Evolutionary conservation across 306 rosid species (phyloP).

Genomic region (Quercus variabilis): DNA sequence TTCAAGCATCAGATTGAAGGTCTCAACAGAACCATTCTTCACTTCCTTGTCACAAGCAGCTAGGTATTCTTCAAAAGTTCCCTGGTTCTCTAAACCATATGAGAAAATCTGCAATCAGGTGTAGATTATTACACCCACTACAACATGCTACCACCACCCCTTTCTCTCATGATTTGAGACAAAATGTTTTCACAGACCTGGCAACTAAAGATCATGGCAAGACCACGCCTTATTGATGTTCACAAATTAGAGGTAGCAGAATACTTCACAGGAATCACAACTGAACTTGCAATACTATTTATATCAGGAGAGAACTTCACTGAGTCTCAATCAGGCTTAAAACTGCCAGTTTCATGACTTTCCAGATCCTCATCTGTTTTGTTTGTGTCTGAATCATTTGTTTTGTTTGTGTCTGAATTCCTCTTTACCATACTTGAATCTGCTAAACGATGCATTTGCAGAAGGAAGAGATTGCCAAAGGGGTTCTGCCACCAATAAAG

Average conservation of each 20-base stretch:
- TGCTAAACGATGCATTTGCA: neutral
- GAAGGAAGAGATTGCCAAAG: slow-evolving; percentile 35
- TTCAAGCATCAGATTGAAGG: slow-evolving; percentile 66
- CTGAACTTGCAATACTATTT: slow-evolving; percentile 15
- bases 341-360: slow-evolving; percentile 21
- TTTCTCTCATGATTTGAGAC: slow-evolving; percentile 75
- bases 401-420: neutral
- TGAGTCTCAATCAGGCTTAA: slow-evolving; percentile 12
- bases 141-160: slow-evolving; percentile 89
- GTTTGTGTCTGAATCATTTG: slow-evolving; percentile 32
- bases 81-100: slow-evolving; percentile 87
- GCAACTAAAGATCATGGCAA: slow-evolving; percentile 89
- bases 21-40: slow-evolving; percentile 55
- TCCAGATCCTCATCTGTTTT: slow-evolving; percentile 34
- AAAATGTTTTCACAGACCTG: slow-evolving; percentile 78
- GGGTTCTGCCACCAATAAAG: slow-evolving; percentile 41
- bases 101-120: slow-evolving; percentile 75
- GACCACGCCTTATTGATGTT: slow-evolving; percentile 77
- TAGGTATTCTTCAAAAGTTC: slow-evolving; percentile 68
- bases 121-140: slow-evolving; percentile 70
- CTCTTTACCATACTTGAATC: no score
- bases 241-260: slow-evolving; percentile 50
- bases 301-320: slow-evolving; percentile 21
- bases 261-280: slow-evolving; percentile 21
- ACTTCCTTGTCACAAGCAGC: slow-evolving; percentile 88